A percentile compares a stretch with the other conserved stretches of the same genome.
phyloP scores from a whole-genome alignment of 2,329 filamentous ascomycete species.

The Decorospora gaudefroyi region DNA sequence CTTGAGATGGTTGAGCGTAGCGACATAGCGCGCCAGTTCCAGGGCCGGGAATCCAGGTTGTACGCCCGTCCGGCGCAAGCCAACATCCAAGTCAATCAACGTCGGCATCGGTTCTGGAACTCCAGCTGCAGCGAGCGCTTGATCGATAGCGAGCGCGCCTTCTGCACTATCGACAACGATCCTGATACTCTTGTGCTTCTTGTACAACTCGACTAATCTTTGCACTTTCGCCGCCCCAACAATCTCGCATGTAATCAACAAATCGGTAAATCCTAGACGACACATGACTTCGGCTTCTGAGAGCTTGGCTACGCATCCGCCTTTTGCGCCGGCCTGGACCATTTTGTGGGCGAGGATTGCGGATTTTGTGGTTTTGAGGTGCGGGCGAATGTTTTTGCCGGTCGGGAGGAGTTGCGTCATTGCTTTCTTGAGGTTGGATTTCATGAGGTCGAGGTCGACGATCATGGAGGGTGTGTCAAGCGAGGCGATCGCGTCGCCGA shows the following conservation, averaged over 20 bases:
- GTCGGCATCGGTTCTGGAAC: conserved; percentile 49
- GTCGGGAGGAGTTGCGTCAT: conserved; percentile 54
- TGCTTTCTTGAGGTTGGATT: conserved; percentile 56
- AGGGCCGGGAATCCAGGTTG: conserved; percentile 50
- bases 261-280: conserved; percentile 53
- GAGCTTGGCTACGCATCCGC: conserved; percentile 59
- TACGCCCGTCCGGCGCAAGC: conserved; percentile 57
- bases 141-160: conserved; percentile 54
- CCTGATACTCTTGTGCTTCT: conserved; percentile 46
- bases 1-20: conserved; percentile 45
- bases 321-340: conserved; percentile 54
- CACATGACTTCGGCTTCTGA: conserved; percentile 51
- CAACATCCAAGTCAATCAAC: conserved; percentile 58
- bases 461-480: conserved; percentile 63
- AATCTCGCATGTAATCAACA: conserved; percentile 59
- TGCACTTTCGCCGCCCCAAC: conserved; percentile 54
- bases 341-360: conserved; percentile 53
- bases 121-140: conserved; percentile 46
- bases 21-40: conserved; percentile 50
- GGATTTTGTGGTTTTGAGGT: conserved; percentile 61
- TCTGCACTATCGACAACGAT: conserved; percentile 57
- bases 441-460: conserved; percentile 59
- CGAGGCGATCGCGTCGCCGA: conserved; percentile 50
- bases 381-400: conserved; percentile 54
- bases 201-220: conserved; percentile 53